Evolutionary conservation across 192 early-diverging fungal species (phyloP).

Genomic region (Podila verticillata): DNA sequence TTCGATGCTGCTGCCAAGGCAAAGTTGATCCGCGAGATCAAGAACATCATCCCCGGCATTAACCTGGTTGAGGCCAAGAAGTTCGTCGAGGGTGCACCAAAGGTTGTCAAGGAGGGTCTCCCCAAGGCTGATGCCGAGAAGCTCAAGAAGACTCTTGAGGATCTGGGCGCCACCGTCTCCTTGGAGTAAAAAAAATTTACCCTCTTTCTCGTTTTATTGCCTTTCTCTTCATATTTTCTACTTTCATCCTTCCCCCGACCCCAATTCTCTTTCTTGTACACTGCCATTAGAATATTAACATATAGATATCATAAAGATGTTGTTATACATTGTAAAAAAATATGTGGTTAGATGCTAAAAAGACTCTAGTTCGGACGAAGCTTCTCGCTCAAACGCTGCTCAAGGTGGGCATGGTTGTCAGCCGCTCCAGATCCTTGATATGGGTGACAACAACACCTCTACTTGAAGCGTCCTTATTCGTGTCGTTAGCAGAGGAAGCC

Average conservation of each 20-base stretch:
- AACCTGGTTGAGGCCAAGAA: conserved; percentile 99
- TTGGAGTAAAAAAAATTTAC: conserved; percentile 77
- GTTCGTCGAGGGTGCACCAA: conserved; percentile 97
- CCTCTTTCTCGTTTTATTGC: no score
- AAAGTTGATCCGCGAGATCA: conserved; percentile 98
- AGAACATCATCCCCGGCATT: conserved; percentile 90
- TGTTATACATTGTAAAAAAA: no score
- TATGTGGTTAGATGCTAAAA: no score
- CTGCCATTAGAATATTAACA: no score
- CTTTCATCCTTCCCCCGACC: no score
- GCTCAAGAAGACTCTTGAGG: conserved; percentile 94
- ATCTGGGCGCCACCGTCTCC: conserved; percentile 89
- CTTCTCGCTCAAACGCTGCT: not conserved
- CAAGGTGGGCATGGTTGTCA: conserved; percentile 30
- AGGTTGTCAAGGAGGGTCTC: conserved; percentile 90
- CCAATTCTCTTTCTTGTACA: no score
- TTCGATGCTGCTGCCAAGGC: conserved; percentile 94
- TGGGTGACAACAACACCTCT: conserved; percentile 29
- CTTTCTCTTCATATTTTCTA: no score
- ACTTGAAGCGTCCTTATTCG: not conserved
- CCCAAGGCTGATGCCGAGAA: conserved; percentile 98
- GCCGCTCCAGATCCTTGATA: conserved; percentile 33
- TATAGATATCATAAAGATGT: no score
- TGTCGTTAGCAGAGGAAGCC: not conserved
- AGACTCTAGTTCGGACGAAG: no score